These are phyloP conservation scores for Dioszegia crocea DNA, from an alignment of 768 basidiomycete species.

Conservation along the genomic window DNA sequence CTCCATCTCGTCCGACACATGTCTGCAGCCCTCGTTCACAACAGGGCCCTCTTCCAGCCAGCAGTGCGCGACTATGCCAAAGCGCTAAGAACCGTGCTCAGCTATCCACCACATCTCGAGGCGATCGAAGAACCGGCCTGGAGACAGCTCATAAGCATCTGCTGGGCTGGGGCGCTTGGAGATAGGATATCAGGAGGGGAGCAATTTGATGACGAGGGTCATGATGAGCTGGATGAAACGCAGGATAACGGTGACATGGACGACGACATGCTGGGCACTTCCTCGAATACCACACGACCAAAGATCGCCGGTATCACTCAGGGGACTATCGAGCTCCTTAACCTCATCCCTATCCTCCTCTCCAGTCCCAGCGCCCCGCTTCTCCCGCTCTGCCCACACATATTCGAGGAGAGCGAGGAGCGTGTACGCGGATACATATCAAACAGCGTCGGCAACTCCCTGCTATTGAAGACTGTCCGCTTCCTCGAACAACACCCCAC, in stretches of 20 bases:
- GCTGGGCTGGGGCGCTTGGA: constrained; percentile 72
- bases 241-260: neutral
- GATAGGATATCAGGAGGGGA: constrained; percentile 53
- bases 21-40: constrained; percentile 58
- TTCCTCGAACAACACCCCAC: constrained; percentile 65
- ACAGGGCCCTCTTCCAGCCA: constrained; percentile 58
- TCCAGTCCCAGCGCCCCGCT: constrained; percentile 52
- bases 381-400: constrained; percentile 10
- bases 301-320: constrained; percentile 36
- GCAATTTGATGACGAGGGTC: constrained; percentile 44
- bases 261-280: constrained; percentile 4
- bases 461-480: constrained; percentile 60
- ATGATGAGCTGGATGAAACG: constrained; percentile 22
- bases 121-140: constrained; percentile 64
- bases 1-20: constrained; percentile 65
- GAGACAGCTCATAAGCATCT: constrained; percentile 64
- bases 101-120: constrained; percentile 71
- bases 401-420: no score
- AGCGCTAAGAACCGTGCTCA: constrained; percentile 63
- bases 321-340: constrained; percentile 69
- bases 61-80: constrained; percentile 79
- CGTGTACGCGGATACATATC: neutral
- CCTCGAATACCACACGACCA: neutral
- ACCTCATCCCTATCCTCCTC: constrained; percentile 51
- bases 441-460: constrained; percentile 30